Evolutionary conservation across 345 rosid species (phyloP).

Genomic region (Citrus inodora): DNA sequence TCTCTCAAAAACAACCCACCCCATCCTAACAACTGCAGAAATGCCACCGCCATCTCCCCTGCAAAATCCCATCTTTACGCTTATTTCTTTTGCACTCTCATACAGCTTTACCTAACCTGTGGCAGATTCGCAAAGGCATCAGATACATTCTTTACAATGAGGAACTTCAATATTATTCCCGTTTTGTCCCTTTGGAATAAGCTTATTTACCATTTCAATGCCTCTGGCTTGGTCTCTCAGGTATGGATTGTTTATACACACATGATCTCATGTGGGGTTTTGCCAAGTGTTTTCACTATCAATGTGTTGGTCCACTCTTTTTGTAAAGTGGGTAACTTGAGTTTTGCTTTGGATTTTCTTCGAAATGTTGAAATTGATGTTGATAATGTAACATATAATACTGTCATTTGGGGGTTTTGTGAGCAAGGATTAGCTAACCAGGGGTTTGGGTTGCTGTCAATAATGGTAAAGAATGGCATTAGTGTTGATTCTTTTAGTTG

Average conservation of each 20-base stretch:
- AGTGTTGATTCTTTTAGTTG: slow-evolving; percentile 60
- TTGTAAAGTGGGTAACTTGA: slow-evolving; percentile 65
- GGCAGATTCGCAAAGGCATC: slow-evolving; percentile 59
- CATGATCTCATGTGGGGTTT: slow-evolving; percentile 62
- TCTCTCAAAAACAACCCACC: not conserved
- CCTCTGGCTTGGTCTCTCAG: slow-evolving; percentile 63
- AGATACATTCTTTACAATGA: slow-evolving; percentile 58
- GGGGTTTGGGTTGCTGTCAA: slow-evolving; percentile 61
- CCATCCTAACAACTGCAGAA: not conserved
- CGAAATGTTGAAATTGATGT: slow-evolving; percentile 39
- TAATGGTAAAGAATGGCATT: slow-evolving; percentile 68
- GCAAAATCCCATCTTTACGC: slow-evolving; percentile 41
- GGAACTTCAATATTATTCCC: slow-evolving; percentile 46
- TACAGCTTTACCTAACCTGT: slow-evolving; percentile 59
- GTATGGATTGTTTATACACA: slow-evolving; percentile 57
- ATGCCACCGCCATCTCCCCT: not conserved
- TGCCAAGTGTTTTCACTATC: slow-evolving; percentile 55
- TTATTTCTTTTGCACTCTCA: slow-evolving; percentile 67
- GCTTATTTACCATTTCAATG: slow-evolving; percentile 54
- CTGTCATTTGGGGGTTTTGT: slow-evolving; percentile 81
- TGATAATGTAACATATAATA: slow-evolving; percentile 71
- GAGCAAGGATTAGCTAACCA: slow-evolving; percentile 49
- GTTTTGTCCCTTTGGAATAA: slow-evolving; percentile 50
- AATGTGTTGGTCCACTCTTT: slow-evolving; percentile 79
- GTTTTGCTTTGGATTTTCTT: slow-evolving; percentile 51